Conservation (phyloP, 768 basidiomycete species). For the Antrodiella citrinella region DNA sequence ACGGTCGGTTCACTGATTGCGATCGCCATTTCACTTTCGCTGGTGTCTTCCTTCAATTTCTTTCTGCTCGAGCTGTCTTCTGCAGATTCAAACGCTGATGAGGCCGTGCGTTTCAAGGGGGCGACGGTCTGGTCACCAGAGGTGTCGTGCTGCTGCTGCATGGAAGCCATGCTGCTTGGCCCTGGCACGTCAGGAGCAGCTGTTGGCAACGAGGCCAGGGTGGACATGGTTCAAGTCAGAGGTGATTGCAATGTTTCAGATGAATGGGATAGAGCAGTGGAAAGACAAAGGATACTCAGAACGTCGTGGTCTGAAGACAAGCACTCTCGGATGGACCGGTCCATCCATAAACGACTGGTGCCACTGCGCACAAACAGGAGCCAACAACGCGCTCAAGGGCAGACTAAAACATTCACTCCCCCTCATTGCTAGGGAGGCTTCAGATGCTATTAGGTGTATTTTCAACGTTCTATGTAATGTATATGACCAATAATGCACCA, state of each 20-base stretch:
- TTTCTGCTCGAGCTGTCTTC: slow-evolving; percentile 46
- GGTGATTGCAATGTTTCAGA: too few species aligned
- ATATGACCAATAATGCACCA: neutral
- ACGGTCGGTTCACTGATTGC: slow-evolving; percentile 6
- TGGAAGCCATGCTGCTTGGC: neutral
- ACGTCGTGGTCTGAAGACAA: neutral
- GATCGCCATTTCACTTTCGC: slow-evolving; percentile 4
- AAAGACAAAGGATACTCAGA: too few species aligned
- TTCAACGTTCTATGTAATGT: neutral
- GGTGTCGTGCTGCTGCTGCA: neutral
- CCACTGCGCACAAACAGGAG: neutral
- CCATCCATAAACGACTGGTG: neutral
- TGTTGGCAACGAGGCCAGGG: neutral
- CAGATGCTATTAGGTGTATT: too few species aligned
- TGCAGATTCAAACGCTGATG: slow-evolving; percentile 46
- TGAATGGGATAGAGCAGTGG: too few species aligned
- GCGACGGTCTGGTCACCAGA: slow-evolving; percentile 1
- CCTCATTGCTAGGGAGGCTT: too few species aligned
- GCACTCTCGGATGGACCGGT: neutral
- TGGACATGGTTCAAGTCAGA: neutral
- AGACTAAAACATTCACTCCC: neutral
- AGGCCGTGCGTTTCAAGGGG: slow-evolving; percentile 54
- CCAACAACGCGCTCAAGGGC: neutral
- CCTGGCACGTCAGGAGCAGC: neutral
- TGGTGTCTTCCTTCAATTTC: slow-evolving; percentile 45